Evolutionary conservation across 768 basidiomycete genomes (phyloP), one percentile per base, ranked within the genome.

Genomic region (Boletus subcaerulescens): DNA sequence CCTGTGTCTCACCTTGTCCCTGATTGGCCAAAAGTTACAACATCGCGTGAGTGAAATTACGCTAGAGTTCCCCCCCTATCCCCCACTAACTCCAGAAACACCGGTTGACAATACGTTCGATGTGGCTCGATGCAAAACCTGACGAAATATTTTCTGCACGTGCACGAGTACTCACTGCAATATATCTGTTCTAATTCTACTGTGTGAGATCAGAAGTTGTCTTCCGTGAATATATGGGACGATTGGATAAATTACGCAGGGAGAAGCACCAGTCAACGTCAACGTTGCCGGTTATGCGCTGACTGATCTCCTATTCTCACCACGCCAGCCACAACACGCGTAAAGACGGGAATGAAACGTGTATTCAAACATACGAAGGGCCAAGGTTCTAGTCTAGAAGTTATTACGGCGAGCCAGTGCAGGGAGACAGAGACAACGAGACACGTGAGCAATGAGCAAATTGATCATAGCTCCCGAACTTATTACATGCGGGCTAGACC

Each of bases 271-370:
- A 9, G 42, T 20, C 42, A 51, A 61, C 49, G 31, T 46, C 39
- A 32, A 29, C 29, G 29, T 29, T 29, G 26, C 26, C 26, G 26
- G 26, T 24, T 24, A 24, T 24, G 24, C 5, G 24, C 24, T 24
- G 38, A 45, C 4, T 47, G 20, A 18, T 20, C 24, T 20, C 26
- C 47, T 20, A 26, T 40, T 49, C 47, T 39, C 41, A 45, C 22
- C 51, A 39, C 26, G 32, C 45, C 31, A 17, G 35, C 24, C 42
- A 43, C 20, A 26, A 36, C 39, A 26, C 31, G 53, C 45, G 45
- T 38, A 32, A 40, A 26, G 53, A 54, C 44, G 55, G 54, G 48
- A 58, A 61, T 54, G 48, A 53, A 58, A 24, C 5, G 29, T 40
- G 47, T 41, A 42, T 43, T 38, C 22, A 13, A 50, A 40, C 26